phyloP scores from a whole-genome alignment of 202 grass and related monocot genomes.

The Zoysia matrella region DNA sequence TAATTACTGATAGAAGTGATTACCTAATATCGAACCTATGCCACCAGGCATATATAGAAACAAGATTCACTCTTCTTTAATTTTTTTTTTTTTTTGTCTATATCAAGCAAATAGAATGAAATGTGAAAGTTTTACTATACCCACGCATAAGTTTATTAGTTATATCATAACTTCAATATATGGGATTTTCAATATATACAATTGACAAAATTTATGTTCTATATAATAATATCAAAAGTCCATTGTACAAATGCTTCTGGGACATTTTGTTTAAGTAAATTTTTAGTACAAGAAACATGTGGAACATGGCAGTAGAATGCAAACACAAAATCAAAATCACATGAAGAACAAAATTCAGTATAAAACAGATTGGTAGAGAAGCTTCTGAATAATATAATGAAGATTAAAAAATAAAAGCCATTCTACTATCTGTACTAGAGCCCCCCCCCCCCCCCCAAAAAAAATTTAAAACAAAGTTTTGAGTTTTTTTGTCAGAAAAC shows the following conservation, averaged over 20 bases:
- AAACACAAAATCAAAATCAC: constrained; percentile 20
- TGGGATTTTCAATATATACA: background rate
- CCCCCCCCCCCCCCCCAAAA: too few species aligned
- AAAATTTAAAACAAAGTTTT: too few species aligned
- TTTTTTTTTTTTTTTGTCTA: background rate
- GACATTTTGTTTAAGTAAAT: background rate
- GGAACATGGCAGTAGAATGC: constrained; percentile 15
- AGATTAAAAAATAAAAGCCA: background rate
- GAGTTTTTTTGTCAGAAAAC: too few species aligned
- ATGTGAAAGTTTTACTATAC: background rate
- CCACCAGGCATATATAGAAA: background rate
- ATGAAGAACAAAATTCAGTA: background rate
- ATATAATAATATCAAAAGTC: background rate
- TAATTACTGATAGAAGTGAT: background rate
- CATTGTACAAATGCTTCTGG: background rate
- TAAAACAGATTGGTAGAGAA: background rate
- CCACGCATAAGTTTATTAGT: too few species aligned
- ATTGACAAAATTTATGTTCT: too few species aligned
- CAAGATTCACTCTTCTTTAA: background rate
- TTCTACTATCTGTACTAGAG: background rate
- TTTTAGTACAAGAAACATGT: constrained; percentile 2
- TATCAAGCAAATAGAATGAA: background rate
- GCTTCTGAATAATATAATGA: constrained; percentile 8
- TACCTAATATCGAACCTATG: background rate
- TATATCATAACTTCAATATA: background rate